These are phyloP conservation scores for Gossypium mustelinum DNA, from an alignment of 345 rosid species.

Conservation along the genomic window DNA sequence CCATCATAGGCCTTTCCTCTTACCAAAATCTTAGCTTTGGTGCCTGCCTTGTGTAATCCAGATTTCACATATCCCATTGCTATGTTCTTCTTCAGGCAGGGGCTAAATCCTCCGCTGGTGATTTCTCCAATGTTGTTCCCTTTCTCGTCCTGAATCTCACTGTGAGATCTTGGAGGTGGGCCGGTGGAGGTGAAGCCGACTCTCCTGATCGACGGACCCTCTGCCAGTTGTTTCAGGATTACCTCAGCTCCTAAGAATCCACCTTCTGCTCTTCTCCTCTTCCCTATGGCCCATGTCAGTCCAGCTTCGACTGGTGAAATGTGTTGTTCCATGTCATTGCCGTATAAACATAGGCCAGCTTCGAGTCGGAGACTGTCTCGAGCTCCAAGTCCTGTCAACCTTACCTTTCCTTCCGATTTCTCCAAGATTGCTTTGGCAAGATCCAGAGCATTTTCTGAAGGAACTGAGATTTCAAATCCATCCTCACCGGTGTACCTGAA, in stretches of 20 bases:
- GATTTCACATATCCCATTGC: conserved; percentile 98
- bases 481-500: conserved; percentile 95
- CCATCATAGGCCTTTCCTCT: conserved; percentile 92
- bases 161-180: conserved; percentile 90
- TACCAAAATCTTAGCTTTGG: conserved; percentile 70
- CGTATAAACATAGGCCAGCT: conserved; percentile 88
- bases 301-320: conserved; percentile 89
- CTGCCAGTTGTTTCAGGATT: conserved; percentile 81
- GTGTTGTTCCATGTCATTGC: conserved; percentile 98
- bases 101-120: conserved; percentile 96
- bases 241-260: conserved; percentile 89
- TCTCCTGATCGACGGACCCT: conserved; percentile 83
- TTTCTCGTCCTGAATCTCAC: conserved; percentile 77
- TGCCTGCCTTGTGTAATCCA: conserved; percentile 78
- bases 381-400: conserved; percentile 93
- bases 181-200: conserved; percentile 82
- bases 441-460: conserved; percentile 83
- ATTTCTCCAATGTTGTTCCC: conserved; percentile 82
- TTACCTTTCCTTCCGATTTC: conserved; percentile 85
- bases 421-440: conserved; percentile 90
- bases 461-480: conserved; percentile 98
- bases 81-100: conserved; percentile 94
- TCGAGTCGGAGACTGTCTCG: conserved; percentile 98
- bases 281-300: conserved; percentile 95
- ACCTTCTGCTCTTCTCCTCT: conserved; percentile 91